Conservation (phyloP, 2,329 filamentous ascomycete species). For the Chaetomiaceae sp. region DNA sequence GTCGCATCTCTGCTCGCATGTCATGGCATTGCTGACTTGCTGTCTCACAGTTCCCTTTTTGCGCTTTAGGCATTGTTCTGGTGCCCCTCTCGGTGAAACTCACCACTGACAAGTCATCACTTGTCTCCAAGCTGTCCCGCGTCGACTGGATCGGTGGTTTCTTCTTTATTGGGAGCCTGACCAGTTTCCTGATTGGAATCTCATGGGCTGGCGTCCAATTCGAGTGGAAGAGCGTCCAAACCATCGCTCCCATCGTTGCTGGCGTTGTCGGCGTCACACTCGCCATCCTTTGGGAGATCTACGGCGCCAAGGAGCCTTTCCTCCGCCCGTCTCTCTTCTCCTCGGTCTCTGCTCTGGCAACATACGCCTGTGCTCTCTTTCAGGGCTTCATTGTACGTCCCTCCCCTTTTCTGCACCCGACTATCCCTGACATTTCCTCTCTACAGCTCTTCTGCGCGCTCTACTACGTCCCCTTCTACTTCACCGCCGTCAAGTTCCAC, state of each 20-base stretch:
- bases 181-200: constrained; percentile 44
- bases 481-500: constrained; percentile 33
- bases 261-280: constrained; percentile 37
- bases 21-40: not conserved
- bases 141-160: constrained; percentile 45
- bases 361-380: constrained; percentile 31
- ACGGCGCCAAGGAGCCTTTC: constrained; percentile 31
- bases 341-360: constrained; percentile 28
- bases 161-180: constrained; percentile 41
- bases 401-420: not conserved
- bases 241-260: constrained; percentile 41
- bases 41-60: constrained; percentile 36
- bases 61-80: constrained; percentile 37
- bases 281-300: constrained; percentile 37
- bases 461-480: constrained; percentile 37
- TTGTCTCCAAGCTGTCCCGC: constrained; percentile 33
- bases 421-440: not conserved
- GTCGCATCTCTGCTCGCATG: no score
- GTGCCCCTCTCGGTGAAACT: constrained; percentile 41
- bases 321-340: constrained; percentile 31
- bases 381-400: constrained; percentile 35
- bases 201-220: constrained; percentile 43
- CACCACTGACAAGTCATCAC: constrained; percentile 31
- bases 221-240: constrained; percentile 38
- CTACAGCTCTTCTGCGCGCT: constrained; percentile 30